Percentiles rank a stretch among this genome's conserved stretches.
Conservation (phyloP, 345 rosid species). For the Pseudoturritis turrita region DNA sequence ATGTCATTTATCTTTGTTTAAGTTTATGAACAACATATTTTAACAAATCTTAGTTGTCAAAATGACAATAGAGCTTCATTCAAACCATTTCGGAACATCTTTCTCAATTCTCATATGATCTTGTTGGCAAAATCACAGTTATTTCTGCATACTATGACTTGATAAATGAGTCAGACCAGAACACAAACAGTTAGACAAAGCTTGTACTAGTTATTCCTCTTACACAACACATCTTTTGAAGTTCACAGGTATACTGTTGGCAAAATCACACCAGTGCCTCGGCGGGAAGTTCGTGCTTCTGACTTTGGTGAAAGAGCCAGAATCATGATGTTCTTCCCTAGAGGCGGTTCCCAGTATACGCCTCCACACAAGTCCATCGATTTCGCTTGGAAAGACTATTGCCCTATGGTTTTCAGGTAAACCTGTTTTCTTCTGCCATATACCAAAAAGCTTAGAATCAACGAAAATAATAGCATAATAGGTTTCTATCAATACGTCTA, state of each 20-base stretch:
- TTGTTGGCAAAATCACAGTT: background rate
- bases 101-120: background rate
- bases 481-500: background rate
- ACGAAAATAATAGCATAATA: background rate
- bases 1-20: conserved; percentile 2
- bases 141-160: background rate
- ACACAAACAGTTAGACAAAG: background rate
- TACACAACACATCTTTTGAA: conserved; percentile 32
- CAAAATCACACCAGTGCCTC: conserved; percentile 90
- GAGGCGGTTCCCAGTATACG: conserved; percentile 79
- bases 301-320: conserved; percentile 92
- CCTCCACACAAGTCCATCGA: conserved; percentile 85
- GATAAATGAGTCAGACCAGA: conserved; percentile 8
- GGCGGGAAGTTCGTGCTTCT: conserved; percentile 81
- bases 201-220: background rate
- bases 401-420: conserved; percentile 99
- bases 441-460: background rate
- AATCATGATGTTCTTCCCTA: conserved; percentile 88
- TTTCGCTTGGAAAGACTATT: conserved; percentile 93
- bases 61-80: background rate
- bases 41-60: background rate
- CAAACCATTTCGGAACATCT: background rate
- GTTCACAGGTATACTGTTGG: conserved; percentile 91
- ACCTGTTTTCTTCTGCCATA: background rate
- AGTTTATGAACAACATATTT: background rate